phyloP scores from a whole-genome alignment of 176 grass and related monocot genomes.

The Typha latifolia region DNA sequence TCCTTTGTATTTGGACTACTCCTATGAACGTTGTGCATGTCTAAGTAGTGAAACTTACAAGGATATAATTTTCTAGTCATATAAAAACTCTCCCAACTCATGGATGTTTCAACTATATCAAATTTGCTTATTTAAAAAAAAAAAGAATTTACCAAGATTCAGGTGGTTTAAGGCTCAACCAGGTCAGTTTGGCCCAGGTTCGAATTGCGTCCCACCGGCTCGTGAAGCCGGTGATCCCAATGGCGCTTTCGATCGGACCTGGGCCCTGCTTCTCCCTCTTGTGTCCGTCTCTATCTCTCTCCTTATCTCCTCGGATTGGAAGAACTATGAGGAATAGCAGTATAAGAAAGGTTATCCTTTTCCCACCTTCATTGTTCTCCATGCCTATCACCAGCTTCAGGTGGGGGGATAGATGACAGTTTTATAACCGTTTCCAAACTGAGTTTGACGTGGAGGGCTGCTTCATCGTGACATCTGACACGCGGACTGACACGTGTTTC shows the following conservation, averaged over 20 bases:
- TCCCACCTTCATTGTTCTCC: neutral
- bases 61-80: too few relatives aligned
- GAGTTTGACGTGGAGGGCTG: too few relatives aligned
- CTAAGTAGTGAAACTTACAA: too few relatives aligned
- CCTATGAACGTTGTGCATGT: neutral
- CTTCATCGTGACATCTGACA: too few relatives aligned
- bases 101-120: too few relatives aligned
- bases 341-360: neutral
- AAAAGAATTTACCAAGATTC: neutral
- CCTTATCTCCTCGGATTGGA: neutral
- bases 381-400: neutral
- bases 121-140: neutral
- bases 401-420: neutral
- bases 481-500: too few relatives aligned
- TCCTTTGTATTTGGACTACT: conserved; percentile 2
- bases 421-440: too few relatives aligned
- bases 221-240: conserved; percentile 44
- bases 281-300: neutral
- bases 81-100: too few relatives aligned
- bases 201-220: conserved; percentile 46
- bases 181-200: conserved; percentile 38
- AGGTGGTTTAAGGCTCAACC: conserved; percentile 39
- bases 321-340: neutral
- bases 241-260: conserved; percentile 49
- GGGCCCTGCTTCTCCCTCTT: conserved; percentile 3